A percentile compares a stretch with the other conserved stretches of the same genome.
Evolutionary conservation across 768 basidiomycete genomes (phyloP).

Genomic region (Candolleomyces aberdarensis): DNA sequence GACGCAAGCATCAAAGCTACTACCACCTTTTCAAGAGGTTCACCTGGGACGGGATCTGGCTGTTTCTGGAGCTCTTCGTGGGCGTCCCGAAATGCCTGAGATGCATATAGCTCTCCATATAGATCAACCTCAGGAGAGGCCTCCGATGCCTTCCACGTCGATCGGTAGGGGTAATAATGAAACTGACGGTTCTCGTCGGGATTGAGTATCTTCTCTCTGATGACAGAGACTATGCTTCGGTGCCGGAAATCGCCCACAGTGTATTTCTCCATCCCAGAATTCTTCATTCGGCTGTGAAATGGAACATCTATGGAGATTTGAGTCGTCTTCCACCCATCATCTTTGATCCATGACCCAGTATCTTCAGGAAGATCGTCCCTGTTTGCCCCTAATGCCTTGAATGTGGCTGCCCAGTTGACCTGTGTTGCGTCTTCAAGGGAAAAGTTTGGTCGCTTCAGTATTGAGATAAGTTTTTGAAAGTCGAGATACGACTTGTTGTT

Average conservation of each 20-base stretch:
- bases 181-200: not conserved
- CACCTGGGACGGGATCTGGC: too few species aligned
- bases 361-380: not conserved
- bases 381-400: not conserved
- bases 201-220: not conserved
- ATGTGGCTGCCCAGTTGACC: not conserved
- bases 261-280: not conserved
- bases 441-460: not conserved
- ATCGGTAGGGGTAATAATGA: not conserved
- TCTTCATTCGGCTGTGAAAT: not conserved
- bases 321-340: not conserved
- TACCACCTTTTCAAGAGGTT: conserved; percentile 6
- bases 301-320: not conserved
- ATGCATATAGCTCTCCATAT: not conserved
- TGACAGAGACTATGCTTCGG: not conserved
- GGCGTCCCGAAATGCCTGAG: conserved; percentile 2
- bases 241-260: not conserved
- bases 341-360: not conserved
- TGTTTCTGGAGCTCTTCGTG: conserved; percentile 4
- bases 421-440: not conserved
- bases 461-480: not conserved
- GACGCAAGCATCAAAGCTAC: conserved; percentile 25
- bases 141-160: not conserved
- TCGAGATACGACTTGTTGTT: not conserved
- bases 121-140: not conserved